Evolutionary conservation across 176 grass and related monocot genomes (phyloP), one percentile per base, ranked within the genome.

Genomic region (Olyra latifolia): DNA sequence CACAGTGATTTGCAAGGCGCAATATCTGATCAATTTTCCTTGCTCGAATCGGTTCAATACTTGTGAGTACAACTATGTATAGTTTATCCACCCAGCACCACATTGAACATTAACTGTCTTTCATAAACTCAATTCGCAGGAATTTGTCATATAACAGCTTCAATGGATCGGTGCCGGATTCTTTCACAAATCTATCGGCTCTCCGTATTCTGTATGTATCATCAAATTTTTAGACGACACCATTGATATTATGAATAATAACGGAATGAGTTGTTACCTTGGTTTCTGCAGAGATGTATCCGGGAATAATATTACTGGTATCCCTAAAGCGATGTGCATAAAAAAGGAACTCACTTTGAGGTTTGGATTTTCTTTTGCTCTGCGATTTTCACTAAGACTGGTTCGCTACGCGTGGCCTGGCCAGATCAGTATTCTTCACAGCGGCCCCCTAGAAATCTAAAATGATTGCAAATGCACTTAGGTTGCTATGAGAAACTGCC

Each of bases 231-330:
- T n/a, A 49, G 20, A 8, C 28, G 50, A 71, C 25, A 20, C 20
- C 3, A 7, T 0, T 30, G 3, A 6, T 10, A 50, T 35, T 11
- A 0, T 52, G 4, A 53, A n/a, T 15, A 48, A 72, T 30, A 11
- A 63, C 8, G 16, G 25, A 52, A 15, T 56, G 20, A 53, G 3
- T 72, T 50, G 15, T 28, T 72, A 0, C 38, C 7, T 39, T 38
- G 3, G 22, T 74, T 58, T 14, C 20, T 75, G 72, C 72, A 60
- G 72, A 5, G 72, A 75, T 44, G 11, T 75, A 60, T 75, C 72
- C 7, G 38, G 54, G 22, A 75, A 75, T 32, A 6, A 16, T 74
- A 6, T 57, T 41, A 19, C 38, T n/a, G 3, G 71, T 41, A 55
- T 74, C 9, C 71, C 71, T 16, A 11, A 74, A 16, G 20, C 20